These are phyloP conservation scores for Apium graveolens DNA, from an alignment of 129 eudicot species.

Conservation along the genomic window DNA sequence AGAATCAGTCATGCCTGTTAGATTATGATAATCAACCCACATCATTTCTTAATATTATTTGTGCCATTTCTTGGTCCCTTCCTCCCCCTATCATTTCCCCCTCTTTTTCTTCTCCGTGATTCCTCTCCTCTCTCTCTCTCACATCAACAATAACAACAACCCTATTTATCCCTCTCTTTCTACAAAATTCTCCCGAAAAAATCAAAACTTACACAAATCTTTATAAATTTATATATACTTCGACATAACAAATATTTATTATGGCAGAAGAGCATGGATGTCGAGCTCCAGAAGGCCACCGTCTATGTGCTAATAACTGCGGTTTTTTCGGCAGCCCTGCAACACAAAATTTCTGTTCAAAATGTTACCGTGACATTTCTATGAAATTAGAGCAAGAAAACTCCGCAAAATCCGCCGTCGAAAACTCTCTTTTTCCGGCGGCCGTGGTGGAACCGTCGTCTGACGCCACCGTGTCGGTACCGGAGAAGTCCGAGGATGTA, in stretches of 20 bases:
- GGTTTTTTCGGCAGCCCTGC: slow-evolving; percentile 28
- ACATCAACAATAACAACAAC: not conserved
- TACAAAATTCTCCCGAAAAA: not conserved
- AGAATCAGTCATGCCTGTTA: not conserved
- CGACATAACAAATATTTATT: not conserved
- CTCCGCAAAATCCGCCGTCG: slow-evolving; percentile 14
- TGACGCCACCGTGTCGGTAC: not conserved
- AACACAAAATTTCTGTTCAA: slow-evolving; percentile 20
- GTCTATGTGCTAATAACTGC: slow-evolving; percentile 25
- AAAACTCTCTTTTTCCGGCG: slow-evolving; percentile 5
- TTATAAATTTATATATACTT: not conserved
- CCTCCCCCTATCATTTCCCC: not conserved
- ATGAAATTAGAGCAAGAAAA: slow-evolving; percentile 12
- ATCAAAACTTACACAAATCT: not conserved
- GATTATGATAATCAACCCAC: not conserved
- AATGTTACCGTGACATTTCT: slow-evolving; percentile 13
- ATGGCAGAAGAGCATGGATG: slow-evolving; percentile 28
- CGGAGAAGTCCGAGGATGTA: not conserved
- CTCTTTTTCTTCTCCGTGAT: not conserved
- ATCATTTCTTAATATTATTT: not conserved
- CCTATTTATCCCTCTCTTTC: not conserved
- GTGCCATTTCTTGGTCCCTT: slow-evolving; percentile 15
- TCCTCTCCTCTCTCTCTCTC: not conserved
- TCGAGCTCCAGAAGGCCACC: slow-evolving; percentile 23
- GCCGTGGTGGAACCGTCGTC: not conserved